Evolutionary conservation across 2,329 filamentous ascomycete genomes (phyloP).

Genomic region (Aspergillus aculeatus): DNA sequence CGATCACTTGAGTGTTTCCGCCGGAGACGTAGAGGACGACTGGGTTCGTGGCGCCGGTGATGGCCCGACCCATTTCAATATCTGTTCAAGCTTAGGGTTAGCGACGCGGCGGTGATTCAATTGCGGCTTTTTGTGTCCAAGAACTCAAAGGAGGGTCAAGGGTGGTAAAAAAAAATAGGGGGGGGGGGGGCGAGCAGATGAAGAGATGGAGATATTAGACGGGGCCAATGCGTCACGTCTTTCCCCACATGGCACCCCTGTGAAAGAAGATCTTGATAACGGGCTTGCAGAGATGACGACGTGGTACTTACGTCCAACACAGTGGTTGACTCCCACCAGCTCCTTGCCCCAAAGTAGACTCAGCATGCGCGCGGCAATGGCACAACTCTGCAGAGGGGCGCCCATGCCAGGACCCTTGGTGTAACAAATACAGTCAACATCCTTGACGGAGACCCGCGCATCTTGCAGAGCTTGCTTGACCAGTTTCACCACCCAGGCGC

Average conservation of each 20-base stretch:
- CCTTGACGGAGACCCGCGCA: conserved; percentile 59
- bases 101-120: neutral
- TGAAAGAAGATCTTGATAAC: neutral
- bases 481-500: conserved; percentile 77
- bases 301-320: conserved; percentile 68
- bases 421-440: conserved; percentile 92
- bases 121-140: neutral
- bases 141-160: neutral
- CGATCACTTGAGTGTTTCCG: conserved; percentile 97
- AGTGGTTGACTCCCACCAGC: conserved; percentile 96
- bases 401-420: conserved; percentile 97
- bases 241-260: neutral
- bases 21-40: conserved; percentile 95
- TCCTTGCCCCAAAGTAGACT: conserved; percentile 80
- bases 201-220: neutral
- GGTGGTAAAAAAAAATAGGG: neutral
- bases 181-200: neutral
- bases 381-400: conserved; percentile 82
- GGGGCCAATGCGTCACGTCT: neutral
- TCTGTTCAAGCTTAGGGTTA: conserved; percentile 45
- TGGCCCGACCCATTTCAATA: conserved; percentile 95
- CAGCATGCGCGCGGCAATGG: conserved; percentile 78
- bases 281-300: neutral
- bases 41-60: conserved; percentile 86
- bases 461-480: conserved; percentile 74